These are phyloP conservation scores for Paracoccidioides brasiliensis DNA, from an alignment of 2,329 filamentous ascomycete genomes.

Conservation along the genomic window DNA sequence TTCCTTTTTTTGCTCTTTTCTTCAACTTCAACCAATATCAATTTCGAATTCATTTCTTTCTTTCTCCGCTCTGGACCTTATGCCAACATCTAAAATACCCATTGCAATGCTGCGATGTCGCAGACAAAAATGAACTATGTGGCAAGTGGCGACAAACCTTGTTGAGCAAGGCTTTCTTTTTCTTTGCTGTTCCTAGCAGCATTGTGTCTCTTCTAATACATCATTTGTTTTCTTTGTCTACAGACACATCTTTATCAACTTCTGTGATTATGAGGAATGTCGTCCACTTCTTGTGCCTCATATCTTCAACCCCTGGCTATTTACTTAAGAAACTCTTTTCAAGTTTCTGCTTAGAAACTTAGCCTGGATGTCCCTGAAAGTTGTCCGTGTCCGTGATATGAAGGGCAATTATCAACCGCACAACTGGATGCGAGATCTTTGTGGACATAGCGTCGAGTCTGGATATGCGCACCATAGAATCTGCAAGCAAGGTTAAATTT, in stretches of 20 bases:
- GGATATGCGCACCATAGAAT: neutral
- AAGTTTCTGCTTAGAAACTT: no score
- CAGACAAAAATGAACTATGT: neutral
- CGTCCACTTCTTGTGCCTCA: neutral
- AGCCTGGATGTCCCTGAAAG: neutral
- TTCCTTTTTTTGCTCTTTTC: neutral
- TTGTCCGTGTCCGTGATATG: neutral
- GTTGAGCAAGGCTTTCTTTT: neutral
- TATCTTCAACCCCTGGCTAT: neutral
- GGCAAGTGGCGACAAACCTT: neutral
- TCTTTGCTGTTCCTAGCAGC: neutral
- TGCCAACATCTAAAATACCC: neutral
- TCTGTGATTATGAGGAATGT: neutral
- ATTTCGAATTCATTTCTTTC: neutral
- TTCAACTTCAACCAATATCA: neutral
- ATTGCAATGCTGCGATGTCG: neutral
- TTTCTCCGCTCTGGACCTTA: neutral
- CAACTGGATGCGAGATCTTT: neutral
- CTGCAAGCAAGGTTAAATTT: neutral
- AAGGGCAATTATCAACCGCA: neutral
- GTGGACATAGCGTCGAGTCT: neutral
- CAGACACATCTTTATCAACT: neutral
- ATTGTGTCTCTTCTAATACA: neutral
- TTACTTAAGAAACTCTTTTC: neutral
- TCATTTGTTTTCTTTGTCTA: neutral